Evolutionary conservation across 768 basidiomycete species (phyloP), one percentile per base, ranked within the genome.

Genomic region (Mycena capillaripes): DNA sequence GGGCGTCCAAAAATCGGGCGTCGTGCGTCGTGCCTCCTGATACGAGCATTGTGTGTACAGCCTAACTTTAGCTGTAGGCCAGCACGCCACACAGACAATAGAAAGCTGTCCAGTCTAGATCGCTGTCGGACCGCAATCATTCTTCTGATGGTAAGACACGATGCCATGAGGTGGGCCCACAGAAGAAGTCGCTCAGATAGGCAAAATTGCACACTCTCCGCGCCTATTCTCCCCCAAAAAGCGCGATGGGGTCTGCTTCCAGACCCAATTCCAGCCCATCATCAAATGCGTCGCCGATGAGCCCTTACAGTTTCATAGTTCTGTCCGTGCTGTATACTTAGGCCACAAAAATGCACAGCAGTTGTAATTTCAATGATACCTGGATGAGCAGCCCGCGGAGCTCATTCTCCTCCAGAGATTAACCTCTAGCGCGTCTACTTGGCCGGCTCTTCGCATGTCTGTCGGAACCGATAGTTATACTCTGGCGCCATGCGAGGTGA

Each of bases 101-200:
- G 29, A 44, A 46, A 5, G 25, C 25, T 40, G 38, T 14, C 58
- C 40, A 38, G n/a, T 9, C 42, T 30, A 23, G 29, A 29, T 59
- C 25, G 30, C 58, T 42, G 58, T 42, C 14, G 23, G 40, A 42
- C 25, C 32, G 21, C 19, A 6, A 9, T 14, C 29, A 12, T 34
- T 46, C 7, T n/a, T 4, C 25, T 27, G 44, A 29, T 29, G 34
- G 46, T 4, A 3, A 34, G 21, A 36, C 21, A 17, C 57, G 19
- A 19, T 16, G n/a, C 19, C 64, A 66, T 27, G 57, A 10, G 57
- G 44, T 50, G 66, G 66, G 59, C 66, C 66, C 66, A 67, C 66
- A 67, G 30, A 57, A n/a, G 40, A n/a, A 57, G 17, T 21, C 21
- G 2, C 25, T 34, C 1, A 14, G 2, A 53, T 21, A 17, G 27